These are phyloP conservation scores for Boletus fagicola DNA, from an alignment of 768 basidiomycete species.

Conservation along the genomic window DNA sequence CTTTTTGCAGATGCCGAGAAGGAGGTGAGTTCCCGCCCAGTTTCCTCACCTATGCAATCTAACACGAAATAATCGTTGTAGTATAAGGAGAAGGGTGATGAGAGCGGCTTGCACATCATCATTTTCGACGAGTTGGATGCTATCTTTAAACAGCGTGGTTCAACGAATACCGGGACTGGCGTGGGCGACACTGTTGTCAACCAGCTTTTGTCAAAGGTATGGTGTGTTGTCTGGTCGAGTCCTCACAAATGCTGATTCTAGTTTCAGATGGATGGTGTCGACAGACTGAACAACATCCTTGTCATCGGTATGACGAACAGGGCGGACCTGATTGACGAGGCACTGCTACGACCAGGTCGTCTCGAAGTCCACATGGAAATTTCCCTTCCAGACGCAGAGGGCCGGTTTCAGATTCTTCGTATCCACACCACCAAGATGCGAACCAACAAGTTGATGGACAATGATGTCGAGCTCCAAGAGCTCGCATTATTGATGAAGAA, in stretches of 20 bases:
- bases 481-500: constrained; percentile 89
- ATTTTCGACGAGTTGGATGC: constrained; percentile 99
- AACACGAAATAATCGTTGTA: constrained; percentile 30
- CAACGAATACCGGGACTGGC: constrained; percentile 86
- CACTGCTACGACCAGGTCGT: constrained; percentile 93
- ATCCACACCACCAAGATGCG: constrained; percentile 98
- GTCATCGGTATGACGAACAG: constrained; percentile 99
- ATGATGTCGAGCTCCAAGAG: constrained; percentile 78
- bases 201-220: constrained; percentile 92
- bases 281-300: constrained; percentile 97
- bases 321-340: constrained; percentile 98
- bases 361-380: constrained; percentile 99
- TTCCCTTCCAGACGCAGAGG: constrained; percentile 91
- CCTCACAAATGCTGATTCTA: constrained; percentile 11
- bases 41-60: neutral
- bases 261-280: constrained; percentile 95
- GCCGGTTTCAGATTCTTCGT: constrained; percentile 87
- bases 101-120: constrained; percentile 97
- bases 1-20: constrained; percentile 98
- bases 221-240: neutral
- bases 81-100: constrained; percentile 98
- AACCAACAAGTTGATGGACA: constrained; percentile 83
- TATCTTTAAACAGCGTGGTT: constrained; percentile 98
- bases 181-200: constrained; percentile 99
- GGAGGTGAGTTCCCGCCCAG: constrained; percentile 55